Percentiles rank a stretch among this genome's conserved stretches.
Evolutionary conservation across 306 rosid species (phyloP).

Genomic region (Prunus campanulata): DNA sequence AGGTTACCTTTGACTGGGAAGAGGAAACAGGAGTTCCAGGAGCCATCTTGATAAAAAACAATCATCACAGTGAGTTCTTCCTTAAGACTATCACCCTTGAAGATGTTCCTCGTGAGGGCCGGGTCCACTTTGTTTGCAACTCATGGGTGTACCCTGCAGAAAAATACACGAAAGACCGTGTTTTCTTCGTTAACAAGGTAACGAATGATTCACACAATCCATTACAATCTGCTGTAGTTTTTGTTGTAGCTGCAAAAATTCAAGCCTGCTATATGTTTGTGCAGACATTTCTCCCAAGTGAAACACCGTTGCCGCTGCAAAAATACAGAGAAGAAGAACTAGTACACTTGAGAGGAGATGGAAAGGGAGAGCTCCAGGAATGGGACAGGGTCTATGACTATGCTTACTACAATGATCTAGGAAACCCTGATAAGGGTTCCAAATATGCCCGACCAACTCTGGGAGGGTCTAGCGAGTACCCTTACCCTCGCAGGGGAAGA

Average conservation of each 20-base stretch:
- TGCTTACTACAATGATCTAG: conserved; percentile 75
- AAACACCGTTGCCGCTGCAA: conserved; percentile 55
- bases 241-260: neutral
- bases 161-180: conserved; percentile 28
- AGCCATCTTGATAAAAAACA: conserved; percentile 52
- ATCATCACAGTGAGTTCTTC: conserved; percentile 47
- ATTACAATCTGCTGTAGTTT: neutral
- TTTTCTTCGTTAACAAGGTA: conserved; percentile 74
- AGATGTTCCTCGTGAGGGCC: conserved; percentile 43
- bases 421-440: conserved; percentile 40
- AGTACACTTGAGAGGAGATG: conserved; percentile 59
- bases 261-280: neutral
- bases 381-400: conserved; percentile 77
- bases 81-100: conserved; percentile 57
- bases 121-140: conserved; percentile 54
- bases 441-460: conserved; percentile 55
- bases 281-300: conserved; percentile 68
- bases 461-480: conserved; percentile 56
- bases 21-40: conserved; percentile 52
- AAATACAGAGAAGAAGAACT: conserved; percentile 57
- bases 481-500: conserved; percentile 87
- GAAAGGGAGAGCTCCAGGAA: conserved; percentile 63
- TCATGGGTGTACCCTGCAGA: conserved; percentile 63
- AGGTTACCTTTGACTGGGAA: conserved; percentile 53
- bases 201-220: neutral